phyloP scores from a whole-genome alignment of 352 stramenopile genomes.

The Pythium brassicae region DNA sequence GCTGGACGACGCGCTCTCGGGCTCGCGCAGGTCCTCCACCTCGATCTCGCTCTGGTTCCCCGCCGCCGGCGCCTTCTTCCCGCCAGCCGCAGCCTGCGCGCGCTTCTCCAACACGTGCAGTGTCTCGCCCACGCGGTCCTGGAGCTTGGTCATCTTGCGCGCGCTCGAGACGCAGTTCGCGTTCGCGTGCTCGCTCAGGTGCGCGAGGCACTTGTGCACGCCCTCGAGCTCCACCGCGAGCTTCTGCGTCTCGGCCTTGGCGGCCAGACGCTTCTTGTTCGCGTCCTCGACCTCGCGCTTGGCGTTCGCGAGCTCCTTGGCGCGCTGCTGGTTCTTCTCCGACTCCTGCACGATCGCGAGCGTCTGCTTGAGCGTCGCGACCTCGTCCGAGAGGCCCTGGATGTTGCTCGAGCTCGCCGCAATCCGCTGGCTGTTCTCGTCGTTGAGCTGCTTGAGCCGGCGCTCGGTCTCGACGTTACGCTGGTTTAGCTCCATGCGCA shows the following conservation, averaged over 20 bases:
- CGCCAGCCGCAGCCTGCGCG: conserved; percentile 16
- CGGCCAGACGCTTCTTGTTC: conserved; percentile 79
- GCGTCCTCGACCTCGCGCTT: conserved; percentile 76
- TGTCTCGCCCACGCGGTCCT: conserved; percentile 66
- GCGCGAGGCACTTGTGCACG: conserved; percentile 55
- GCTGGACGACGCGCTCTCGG: conserved; percentile 27
- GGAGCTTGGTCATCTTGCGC: conserved; percentile 52
- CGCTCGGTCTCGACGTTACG: conserved; percentile 70
- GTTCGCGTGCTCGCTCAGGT: conserved; percentile 48
- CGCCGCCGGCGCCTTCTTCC: conserved; percentile 17
- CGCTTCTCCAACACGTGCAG: conserved; percentile 68
- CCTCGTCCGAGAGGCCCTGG: conserved; percentile 56
- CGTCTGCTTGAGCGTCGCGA: conserved; percentile 50
- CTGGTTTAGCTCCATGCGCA: conserved; percentile 75
- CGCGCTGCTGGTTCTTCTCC: conserved; percentile 64
- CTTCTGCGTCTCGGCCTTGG: conserved; percentile 78
- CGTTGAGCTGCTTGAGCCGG: conserved; percentile 51
- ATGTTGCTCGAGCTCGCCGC: conserved; percentile 33
- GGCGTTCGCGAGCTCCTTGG: conserved; percentile 53
- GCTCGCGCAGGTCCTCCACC: conserved; percentile 43
- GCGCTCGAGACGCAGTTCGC: conserved; percentile 50
- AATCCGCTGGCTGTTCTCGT: conserved; percentile 51
- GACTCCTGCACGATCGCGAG: conserved; percentile 62
- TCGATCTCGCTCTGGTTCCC: conserved; percentile 30
- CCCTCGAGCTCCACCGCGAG: conserved; percentile 68